Conservation (phyloP, 495 filamentous ascomycete species). For the Corynascus novoguineensis region DNA sequence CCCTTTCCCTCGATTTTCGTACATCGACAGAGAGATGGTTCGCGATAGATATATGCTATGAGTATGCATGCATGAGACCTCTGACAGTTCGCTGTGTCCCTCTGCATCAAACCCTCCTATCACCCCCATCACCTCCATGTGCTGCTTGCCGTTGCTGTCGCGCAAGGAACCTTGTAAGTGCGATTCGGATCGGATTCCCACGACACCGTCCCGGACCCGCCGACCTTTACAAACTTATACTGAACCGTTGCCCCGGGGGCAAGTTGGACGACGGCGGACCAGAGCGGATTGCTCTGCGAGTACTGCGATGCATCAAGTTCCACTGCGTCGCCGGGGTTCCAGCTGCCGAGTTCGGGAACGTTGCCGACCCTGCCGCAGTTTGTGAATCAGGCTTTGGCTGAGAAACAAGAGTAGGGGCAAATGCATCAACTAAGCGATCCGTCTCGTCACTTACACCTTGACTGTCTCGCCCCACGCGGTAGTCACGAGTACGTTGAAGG, state of each 20-base stretch:
- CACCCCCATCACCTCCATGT: conserved; percentile 11
- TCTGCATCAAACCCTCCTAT: background rate
- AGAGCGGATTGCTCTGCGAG: conserved; percentile 51
- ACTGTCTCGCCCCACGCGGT: conserved; percentile 48
- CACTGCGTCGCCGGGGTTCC: conserved; percentile 47
- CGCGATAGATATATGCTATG: too few relatives aligned
- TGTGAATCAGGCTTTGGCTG: background rate
- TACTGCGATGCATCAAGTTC: conserved; percentile 52
- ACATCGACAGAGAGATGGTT: background rate
- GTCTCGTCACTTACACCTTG: conserved; percentile 37
- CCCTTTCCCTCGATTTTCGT: background rate
- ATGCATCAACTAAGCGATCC: background rate
- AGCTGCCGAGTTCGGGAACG: conserved; percentile 50
- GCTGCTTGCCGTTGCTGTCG: conserved; percentile 17
- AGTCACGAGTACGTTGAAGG: conserved; percentile 51
- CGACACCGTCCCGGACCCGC: conserved; percentile 47
- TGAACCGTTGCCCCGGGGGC: conserved; percentile 48
- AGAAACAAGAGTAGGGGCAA: background rate
- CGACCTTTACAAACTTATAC: conserved; percentile 65
- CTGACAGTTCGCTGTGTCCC: background rate
- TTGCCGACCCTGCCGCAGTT: conserved; percentile 39
- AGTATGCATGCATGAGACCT: background rate
- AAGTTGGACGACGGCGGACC: conserved; percentile 49
- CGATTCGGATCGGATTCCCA: conserved; percentile 65
- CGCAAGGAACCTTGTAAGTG: conserved; percentile 49